Conservation (phyloP, 2,329 filamentous ascomycete species). For the Calonectria crousiana region DNA sequence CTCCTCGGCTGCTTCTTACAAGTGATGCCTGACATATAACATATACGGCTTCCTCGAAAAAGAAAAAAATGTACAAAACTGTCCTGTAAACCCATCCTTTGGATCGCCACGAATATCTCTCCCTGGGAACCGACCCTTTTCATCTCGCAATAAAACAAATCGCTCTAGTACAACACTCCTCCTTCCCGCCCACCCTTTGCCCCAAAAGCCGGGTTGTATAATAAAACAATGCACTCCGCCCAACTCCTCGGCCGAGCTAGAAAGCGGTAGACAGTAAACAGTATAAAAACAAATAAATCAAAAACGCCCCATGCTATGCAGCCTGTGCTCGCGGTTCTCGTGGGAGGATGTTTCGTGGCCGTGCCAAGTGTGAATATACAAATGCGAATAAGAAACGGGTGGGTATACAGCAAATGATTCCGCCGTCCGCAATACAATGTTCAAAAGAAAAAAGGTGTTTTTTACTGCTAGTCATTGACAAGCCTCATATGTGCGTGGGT, state of each 20-base stretch:
- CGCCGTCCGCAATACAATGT: constrained; percentile 21
- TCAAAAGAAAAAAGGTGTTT: not conserved
- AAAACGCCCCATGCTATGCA: constrained; percentile 45
- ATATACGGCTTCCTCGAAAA: not conserved
- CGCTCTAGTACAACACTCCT: constrained; percentile 6
- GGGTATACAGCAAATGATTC: constrained; percentile 40
- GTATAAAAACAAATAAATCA: constrained; percentile 27
- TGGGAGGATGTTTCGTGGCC: constrained; percentile 26
- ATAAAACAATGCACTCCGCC: constrained; percentile 7
- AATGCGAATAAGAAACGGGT: constrained; percentile 31
- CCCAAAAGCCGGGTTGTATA: not conserved
- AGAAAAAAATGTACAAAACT: not conserved
- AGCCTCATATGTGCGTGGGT: constrained; percentile 26
- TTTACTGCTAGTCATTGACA: not conserved
- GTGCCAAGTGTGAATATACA: constrained; percentile 14
- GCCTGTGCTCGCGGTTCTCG: constrained; percentile 26
- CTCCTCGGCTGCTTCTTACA: not conserved
- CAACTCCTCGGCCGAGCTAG: constrained; percentile 34
- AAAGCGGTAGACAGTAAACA: not conserved
- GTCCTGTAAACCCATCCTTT: not conserved
- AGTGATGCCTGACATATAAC: not conserved
- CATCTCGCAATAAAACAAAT: not conserved
- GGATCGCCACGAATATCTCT: not conserved
- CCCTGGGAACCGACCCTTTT: not conserved
- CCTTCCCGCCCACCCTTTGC: not conserved